Conservation (phyloP, 1,139 yeast species). For the Protomyces arabidopsidicola region DNA sequence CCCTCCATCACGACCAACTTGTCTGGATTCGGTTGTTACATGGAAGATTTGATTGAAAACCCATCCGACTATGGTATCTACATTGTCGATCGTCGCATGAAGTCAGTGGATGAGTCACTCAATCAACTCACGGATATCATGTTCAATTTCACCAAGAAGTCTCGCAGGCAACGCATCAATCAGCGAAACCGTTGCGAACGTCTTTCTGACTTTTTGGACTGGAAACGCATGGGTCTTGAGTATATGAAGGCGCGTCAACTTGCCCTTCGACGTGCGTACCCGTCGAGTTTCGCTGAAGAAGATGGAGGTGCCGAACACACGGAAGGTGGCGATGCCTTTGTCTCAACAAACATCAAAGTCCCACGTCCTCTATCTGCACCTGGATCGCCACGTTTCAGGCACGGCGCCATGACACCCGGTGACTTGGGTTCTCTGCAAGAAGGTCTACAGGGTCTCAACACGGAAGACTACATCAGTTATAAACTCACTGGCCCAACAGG, state of each 20-base stretch:
- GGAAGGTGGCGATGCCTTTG: slow-evolving; percentile 47
- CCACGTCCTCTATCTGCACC: slow-evolving; percentile 93
- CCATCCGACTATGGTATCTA: slow-evolving; percentile 94
- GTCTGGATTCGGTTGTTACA: slow-evolving; percentile 96
- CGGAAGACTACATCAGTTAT: slow-evolving; percentile 79
- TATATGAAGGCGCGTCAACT: slow-evolving; percentile 91
- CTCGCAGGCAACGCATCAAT: slow-evolving; percentile 94
- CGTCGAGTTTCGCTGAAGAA: slow-evolving; percentile 59
- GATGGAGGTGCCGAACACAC: slow-evolving; percentile 35
- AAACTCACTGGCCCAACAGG: slow-evolving; percentile 42
- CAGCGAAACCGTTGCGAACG: slow-evolving; percentile 97
- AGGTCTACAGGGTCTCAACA: slow-evolving; percentile 64
- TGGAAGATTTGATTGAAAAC: slow-evolving; percentile 95
- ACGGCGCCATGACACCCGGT: slow-evolving; percentile 89
- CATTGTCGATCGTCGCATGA: slow-evolving; percentile 90
- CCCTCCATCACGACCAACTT: slow-evolving; percentile 96
- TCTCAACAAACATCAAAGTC: slow-evolving; percentile 58
- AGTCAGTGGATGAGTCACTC: slow-evolving; percentile 89
- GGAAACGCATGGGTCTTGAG: slow-evolving; percentile 98
- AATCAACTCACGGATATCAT: slow-evolving; percentile 83
- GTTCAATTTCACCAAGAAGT: slow-evolving; percentile 82
- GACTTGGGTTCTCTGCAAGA: slow-evolving; percentile 96
- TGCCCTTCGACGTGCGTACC: slow-evolving; percentile 89
- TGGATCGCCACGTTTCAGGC: slow-evolving; percentile 78
- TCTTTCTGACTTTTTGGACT: slow-evolving; percentile 83